phyloP scores from a whole-genome alignment of 164 flowering plant genomes.

The Liquidambar formosana region DNA sequence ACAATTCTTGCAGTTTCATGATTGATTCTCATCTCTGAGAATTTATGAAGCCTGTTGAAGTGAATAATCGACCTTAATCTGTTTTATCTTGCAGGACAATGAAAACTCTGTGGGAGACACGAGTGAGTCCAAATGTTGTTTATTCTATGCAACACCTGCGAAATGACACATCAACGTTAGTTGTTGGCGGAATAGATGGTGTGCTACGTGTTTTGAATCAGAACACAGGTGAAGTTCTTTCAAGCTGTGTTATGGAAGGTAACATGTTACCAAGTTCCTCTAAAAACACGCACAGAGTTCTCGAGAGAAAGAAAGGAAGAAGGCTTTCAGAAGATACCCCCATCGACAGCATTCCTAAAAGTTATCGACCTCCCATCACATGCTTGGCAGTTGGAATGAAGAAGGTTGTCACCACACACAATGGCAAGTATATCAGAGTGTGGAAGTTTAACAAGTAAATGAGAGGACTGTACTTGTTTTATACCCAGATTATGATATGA shows the following conservation, averaged over 20 bases:
- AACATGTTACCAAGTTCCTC: conserved; percentile 13
- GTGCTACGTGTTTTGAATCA: conserved; percentile 65
- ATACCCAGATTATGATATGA: too few relatives aligned
- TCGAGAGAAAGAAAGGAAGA: conserved; percentile 42
- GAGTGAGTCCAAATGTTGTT: conserved; percentile 68
- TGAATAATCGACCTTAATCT: neutral
- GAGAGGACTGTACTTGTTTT: neutral
- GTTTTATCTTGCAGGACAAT: conserved; percentile 47
- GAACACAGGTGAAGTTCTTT: conserved; percentile 58
- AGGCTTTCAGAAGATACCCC: conserved; percentile 43
- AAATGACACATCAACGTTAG: conserved; percentile 58
- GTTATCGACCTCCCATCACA: conserved; percentile 61
- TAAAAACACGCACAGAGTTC: conserved; percentile 1
- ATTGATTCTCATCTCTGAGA: neutral
- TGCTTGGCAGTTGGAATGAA: conserved; percentile 90
- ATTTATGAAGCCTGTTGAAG: too few relatives aligned
- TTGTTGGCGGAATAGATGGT: conserved; percentile 90
- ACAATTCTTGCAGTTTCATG: neutral
- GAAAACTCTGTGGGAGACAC: conserved; percentile 64
- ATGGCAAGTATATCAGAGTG: conserved; percentile 50
- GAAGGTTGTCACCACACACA: conserved; percentile 80
- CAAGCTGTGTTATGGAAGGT: conserved; percentile 49
- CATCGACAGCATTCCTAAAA: conserved; percentile 47
- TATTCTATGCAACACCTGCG: conserved; percentile 67
- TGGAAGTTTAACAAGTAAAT: conserved; percentile 57